Evolutionary conservation across 2,329 filamentous ascomycete species (phyloP).

Genomic region (Verticillium tricorpus): DNA sequence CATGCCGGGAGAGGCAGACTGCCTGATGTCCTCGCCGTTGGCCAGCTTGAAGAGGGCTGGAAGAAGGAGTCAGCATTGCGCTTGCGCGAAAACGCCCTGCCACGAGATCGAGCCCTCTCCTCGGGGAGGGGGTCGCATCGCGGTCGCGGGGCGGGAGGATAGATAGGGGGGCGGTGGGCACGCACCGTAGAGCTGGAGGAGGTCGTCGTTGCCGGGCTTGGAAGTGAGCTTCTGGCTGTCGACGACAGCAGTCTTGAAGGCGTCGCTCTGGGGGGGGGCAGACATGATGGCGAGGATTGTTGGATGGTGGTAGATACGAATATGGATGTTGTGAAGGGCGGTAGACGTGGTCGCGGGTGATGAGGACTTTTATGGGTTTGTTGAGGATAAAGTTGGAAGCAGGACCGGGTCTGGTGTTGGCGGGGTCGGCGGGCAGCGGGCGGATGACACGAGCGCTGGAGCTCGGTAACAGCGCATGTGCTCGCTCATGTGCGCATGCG

Average conservation of each 20-base stretch:
- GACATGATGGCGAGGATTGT: conserved; percentile 30
- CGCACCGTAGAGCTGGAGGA: conserved; percentile 60
- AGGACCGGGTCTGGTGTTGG: conserved; percentile 3
- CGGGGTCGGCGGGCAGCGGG: neutral
- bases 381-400: neutral
- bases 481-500: conserved; percentile 5
- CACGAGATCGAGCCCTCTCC: neutral
- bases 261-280: conserved; percentile 32
- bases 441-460: neutral
- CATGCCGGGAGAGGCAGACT: conserved; percentile 57
- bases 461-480: neutral
- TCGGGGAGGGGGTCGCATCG: neutral
- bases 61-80: neutral
- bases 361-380: conserved; percentile 2
- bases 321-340: neutral
- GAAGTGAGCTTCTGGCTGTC: conserved; percentile 65
- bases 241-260: conserved; percentile 52
- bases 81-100: conserved; percentile 1
- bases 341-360: conserved; percentile 9
- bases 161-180: conserved; percentile 15
- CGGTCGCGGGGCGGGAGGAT: neutral
- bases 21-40: conserved; percentile 50
- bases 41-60: conserved; percentile 56
- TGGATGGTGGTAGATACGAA: conserved; percentile 2
- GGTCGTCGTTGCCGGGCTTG: conserved; percentile 60